A percentile compares a stretch with the other conserved stretches of the same genome.
These are phyloP conservation scores for Xylariaceae sp. DNA, from an alignment of 2,329 filamentous ascomycete genomes.

Conservation along the genomic window DNA sequence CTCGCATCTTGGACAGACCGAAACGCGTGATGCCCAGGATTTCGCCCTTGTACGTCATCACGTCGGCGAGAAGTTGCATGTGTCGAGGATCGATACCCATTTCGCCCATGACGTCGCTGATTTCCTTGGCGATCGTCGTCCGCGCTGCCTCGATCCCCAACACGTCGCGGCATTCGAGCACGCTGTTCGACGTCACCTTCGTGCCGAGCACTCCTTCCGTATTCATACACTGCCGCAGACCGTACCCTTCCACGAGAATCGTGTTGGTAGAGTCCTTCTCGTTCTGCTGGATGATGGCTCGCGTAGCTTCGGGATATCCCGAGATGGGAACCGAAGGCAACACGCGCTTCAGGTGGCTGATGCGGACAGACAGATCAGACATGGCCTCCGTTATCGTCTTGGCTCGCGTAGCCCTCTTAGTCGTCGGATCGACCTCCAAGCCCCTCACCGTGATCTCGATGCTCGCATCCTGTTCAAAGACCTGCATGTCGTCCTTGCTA, in stretches of 20 bases:
- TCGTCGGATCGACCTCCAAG: slow-evolving; percentile 42
- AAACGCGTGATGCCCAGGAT: slow-evolving; percentile 95
- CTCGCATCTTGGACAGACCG: slow-evolving; percentile 92
- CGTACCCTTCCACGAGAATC: slow-evolving; percentile 92
- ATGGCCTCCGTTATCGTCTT: slow-evolving; percentile 47
- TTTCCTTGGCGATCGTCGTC: slow-evolving; percentile 82
- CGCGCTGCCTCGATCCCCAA: slow-evolving; percentile 94
- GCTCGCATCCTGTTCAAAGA: slow-evolving; percentile 47
- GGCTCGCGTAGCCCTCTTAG: slow-evolving; percentile 42
- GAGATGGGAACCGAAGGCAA: slow-evolving; percentile 82
- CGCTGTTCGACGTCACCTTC: slow-evolving; percentile 70
- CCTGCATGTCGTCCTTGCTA: slow-evolving; percentile 57
- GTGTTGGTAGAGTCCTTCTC: slow-evolving; percentile 44
- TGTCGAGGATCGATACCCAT: slow-evolving; percentile 97
- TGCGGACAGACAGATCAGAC: slow-evolving; percentile 65
- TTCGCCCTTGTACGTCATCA: slow-evolving; percentile 99
- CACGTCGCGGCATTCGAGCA: slow-evolving; percentile 83
- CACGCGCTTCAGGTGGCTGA: slow-evolving; percentile 78
- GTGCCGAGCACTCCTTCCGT: slow-evolving; percentile 85
- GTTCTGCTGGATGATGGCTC: slow-evolving; percentile 71
- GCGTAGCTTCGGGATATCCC: slow-evolving; percentile 77
- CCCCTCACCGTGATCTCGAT: slow-evolving; percentile 70
- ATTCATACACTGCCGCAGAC: slow-evolving; percentile 81
- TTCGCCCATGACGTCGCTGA: slow-evolving; percentile 79
- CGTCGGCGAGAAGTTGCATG: slow-evolving; percentile 94